Evolutionary conservation across 495 filamentous ascomycete genomes (phyloP).

Genomic region (Aspergillus cristatus): DNA sequence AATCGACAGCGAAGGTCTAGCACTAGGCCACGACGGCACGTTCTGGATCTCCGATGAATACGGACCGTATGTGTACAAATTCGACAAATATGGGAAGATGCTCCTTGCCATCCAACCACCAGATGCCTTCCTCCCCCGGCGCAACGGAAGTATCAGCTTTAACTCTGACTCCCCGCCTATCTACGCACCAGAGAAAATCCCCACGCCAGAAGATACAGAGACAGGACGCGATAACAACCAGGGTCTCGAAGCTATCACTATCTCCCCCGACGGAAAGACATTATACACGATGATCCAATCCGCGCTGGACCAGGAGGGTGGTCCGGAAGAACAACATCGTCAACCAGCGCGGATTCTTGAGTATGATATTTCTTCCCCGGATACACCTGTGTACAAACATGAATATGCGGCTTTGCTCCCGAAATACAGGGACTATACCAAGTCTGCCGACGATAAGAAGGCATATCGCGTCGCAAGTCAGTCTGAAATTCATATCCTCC

Average conservation of each 20-base stretch:
- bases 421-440: constrained; percentile 38
- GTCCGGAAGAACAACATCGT: constrained; percentile 41
- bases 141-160: constrained; percentile 53
- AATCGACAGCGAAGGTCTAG: constrained; percentile 63
- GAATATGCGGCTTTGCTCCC: constrained; percentile 67
- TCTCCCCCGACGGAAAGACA: constrained; percentile 51
- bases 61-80: constrained; percentile 67
- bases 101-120: constrained; percentile 57
- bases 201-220: constrained; percentile 46
- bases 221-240: constrained; percentile 69
- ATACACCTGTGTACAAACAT: constrained; percentile 33
- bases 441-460: constrained; percentile 20
- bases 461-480: constrained; percentile 51
- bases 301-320: constrained; percentile 58
- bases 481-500: constrained; percentile 61
- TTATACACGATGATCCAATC: constrained; percentile 64
- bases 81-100: constrained; percentile 51
- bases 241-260: constrained; percentile 65
- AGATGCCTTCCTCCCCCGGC: constrained; percentile 54
- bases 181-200: constrained; percentile 37
- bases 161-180: constrained; percentile 52
- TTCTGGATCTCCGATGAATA: constrained; percentile 82
- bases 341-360: constrained; percentile 52
- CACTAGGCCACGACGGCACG: constrained; percentile 50
- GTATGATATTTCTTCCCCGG: constrained; percentile 46